A percentile compares a stretch with the other conserved stretches of the same genome.
Conservation (phyloP, 1,139 yeast genomes). For the Geotrichum phurueaensis region DNA sequence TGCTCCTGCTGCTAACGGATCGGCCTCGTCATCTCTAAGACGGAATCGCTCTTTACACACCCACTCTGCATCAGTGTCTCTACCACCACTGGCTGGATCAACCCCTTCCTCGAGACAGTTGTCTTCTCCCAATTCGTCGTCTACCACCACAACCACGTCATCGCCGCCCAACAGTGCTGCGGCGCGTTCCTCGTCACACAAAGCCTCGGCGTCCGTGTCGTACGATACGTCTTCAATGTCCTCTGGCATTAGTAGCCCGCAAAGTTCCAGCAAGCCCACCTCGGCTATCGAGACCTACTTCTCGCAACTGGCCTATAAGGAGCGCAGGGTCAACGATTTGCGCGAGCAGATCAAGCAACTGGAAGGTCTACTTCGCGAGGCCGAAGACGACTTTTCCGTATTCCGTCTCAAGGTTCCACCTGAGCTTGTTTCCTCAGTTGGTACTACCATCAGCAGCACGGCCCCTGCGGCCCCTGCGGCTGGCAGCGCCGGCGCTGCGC, state of each 20-base stretch:
- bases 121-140: background rate
- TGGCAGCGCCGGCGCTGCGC: background rate
- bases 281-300: slow-evolving; percentile 21
- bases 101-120: background rate
- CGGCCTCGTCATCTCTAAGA: background rate
- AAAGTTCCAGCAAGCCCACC: background rate
- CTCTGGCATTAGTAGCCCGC: background rate
- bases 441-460: background rate
- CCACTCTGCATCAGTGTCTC: slow-evolving; percentile 13
- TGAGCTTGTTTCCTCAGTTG: slow-evolving; percentile 2
- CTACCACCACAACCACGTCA: slow-evolving; percentile 1
- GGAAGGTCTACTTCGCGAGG: slow-evolving; percentile 29
- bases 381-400: slow-evolving; percentile 28
- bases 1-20: background rate
- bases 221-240: background rate
- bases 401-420: slow-evolving; percentile 11
- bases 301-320: slow-evolving; percentile 35
- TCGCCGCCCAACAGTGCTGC: background rate
- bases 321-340: slow-evolving; percentile 35
- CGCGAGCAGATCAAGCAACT: slow-evolving; percentile 32
- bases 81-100: slow-evolving; percentile 1
- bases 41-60: slow-evolving; percentile 8
- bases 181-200: background rate
- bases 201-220: slow-evolving; percentile 9
- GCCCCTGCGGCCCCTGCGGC: background rate